phyloP scores from a whole-genome alignment of 208 protist genomes.

The Hexamita inflata region DNA sequence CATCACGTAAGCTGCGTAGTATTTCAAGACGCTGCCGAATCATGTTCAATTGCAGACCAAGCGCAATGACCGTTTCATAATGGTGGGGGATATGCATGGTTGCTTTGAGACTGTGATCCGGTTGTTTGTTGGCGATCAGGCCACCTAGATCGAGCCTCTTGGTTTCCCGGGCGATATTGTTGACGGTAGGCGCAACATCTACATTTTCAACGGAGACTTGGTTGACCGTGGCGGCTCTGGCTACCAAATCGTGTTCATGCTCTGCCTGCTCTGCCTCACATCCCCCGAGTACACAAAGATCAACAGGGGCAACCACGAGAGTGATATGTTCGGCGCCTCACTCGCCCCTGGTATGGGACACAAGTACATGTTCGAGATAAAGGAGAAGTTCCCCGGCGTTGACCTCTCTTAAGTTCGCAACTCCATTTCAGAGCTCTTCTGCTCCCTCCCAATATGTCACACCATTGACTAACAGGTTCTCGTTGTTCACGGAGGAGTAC shows the following conservation, averaged over 20 bases:
- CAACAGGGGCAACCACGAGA: conserved; percentile 29
- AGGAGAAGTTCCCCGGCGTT: conserved; percentile 4
- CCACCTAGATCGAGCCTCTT: background rate
- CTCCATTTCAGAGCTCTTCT: conserved; percentile 5
- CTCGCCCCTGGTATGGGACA: background rate
- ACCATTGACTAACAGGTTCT: conserved; percentile 1
- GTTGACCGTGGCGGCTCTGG: conserved; percentile 26
- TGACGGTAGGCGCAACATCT: conserved; percentile 3
- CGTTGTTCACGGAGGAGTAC: conserved; percentile 20
- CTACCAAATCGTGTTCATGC: conserved; percentile 13
- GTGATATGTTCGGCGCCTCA: conserved; percentile 13
- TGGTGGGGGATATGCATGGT: conserved; percentile 20
- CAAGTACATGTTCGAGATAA: conserved; percentile 19
- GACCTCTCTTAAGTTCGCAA: background rate
- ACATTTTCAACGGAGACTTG: conserved; percentile 28
- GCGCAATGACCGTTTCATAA: background rate
- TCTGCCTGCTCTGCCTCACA: background rate
- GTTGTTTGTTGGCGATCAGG: conserved; percentile 8
- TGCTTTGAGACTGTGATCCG: conserved; percentile 24
- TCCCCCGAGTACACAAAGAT: background rate
- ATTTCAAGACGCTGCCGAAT: conserved; percentile 6
- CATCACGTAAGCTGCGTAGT: background rate
- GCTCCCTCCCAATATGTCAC: conserved; percentile 7
- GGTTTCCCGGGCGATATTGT: conserved; percentile 3
- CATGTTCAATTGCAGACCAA: background rate